Evolutionary conservation across 495 filamentous ascomycete species (phyloP).

Genomic region (Hypoxylon fuscum): DNA sequence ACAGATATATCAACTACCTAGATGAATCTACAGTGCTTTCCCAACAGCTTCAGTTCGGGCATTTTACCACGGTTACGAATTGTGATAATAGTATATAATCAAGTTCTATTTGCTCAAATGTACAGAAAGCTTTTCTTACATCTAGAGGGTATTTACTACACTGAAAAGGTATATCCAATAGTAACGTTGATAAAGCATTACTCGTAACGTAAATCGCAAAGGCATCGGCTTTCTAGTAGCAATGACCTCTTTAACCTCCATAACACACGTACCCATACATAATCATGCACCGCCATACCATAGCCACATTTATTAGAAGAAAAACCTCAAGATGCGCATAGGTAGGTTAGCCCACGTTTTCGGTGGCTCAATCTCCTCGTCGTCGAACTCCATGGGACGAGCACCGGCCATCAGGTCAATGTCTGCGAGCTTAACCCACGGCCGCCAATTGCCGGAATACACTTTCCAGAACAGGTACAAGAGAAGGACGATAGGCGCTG

Average conservation of each 20-base stretch:
- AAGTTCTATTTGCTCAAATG: no score
- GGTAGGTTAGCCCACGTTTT: conserved; percentile 48
- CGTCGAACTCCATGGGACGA: conserved; percentile 34
- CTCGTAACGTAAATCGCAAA: no score
- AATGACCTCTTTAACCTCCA: neutral
- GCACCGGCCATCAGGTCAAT: conserved; percentile 50
- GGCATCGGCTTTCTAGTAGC: no score
- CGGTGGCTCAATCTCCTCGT: conserved; percentile 28
- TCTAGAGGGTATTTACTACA: no score
- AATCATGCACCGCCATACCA: neutral
- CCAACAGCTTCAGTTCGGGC: no score
- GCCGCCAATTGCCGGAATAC: conserved; percentile 71
- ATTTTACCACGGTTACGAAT: no score
- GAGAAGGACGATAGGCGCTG: conserved; percentile 63
- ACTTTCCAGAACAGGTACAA: conserved; percentile 58
- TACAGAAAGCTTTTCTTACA: no score
- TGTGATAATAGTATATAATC: no score
- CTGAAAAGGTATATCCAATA: no score
- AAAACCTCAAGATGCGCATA: conserved; percentile 38
- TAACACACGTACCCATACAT: neutral
- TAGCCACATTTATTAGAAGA: conserved; percentile 41
- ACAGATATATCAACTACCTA: no score
- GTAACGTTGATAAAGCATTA: no score
- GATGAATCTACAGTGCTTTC: no score
- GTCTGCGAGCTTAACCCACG: conserved; percentile 64